phyloP scores from a whole-genome alignment of 139 green algal genomes.

The Chlorella sp. region DNA sequence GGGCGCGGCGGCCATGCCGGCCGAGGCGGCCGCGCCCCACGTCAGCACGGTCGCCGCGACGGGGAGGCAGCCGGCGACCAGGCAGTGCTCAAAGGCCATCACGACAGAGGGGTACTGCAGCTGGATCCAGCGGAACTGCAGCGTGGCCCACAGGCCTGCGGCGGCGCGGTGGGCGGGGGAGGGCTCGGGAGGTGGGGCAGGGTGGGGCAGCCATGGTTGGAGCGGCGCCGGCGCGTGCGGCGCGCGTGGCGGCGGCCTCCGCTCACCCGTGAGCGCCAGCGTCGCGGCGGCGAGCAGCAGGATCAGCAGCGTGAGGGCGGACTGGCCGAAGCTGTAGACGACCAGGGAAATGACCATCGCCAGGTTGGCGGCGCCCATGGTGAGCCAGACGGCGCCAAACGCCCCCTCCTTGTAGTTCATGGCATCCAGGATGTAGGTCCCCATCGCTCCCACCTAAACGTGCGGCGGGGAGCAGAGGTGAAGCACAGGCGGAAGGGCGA shows the following conservation, averaged over 20 bases:
- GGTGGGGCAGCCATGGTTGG: too few species aligned
- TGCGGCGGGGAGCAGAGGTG: too few species aligned
- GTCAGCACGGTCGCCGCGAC: conserved; percentile 59
- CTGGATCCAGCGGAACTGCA: conserved; percentile 94
- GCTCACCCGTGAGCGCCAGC: conserved; percentile 36
- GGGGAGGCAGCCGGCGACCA: conserved; percentile 72
- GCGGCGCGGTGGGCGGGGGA: neutral
- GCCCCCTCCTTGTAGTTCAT: conserved; percentile 78
- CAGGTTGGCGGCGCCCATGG: conserved; percentile 63
- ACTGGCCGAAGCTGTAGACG: conserved; percentile 18
- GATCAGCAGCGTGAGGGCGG: conserved; percentile 28
- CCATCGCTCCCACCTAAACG: conserved; percentile 69
- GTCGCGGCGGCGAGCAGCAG: conserved; percentile 31
- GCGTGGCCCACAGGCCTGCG: conserved; percentile 76
- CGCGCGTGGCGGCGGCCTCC: neutral
- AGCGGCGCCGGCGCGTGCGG: neutral
- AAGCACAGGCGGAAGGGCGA: too few species aligned
- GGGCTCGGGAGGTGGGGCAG: neutral
- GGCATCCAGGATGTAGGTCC: conserved; percentile 90
- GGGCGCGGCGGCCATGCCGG: conserved; percentile 61
- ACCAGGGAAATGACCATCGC: conserved; percentile 57
- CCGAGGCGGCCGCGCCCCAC: conserved; percentile 53
- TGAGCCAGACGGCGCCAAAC: conserved; percentile 79
- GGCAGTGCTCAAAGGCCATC: conserved; percentile 83
- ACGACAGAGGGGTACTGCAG: conserved; percentile 82